Base-by-base conservation (phyloP, 2,329 filamentous ascomycete species). In the Sarocladium strictum region DNA sequence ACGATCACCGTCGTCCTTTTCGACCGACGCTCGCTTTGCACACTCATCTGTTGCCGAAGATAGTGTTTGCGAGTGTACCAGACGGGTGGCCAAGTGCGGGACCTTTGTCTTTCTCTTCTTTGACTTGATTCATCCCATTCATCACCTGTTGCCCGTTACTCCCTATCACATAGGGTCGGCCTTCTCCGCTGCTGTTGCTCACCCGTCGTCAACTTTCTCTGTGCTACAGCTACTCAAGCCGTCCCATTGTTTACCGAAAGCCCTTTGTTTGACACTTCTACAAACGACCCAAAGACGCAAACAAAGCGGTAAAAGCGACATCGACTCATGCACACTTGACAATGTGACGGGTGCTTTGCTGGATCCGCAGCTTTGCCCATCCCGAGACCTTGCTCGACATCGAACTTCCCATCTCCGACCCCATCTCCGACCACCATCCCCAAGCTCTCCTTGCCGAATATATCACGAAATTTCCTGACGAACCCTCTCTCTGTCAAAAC, bases 61-160 rank as follows among this genome's bases (percentile, higher is more conserved):
- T 26, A 51, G 47, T 33, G 47, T 51, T 5, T 51, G 47, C 47
- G 47, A 51, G 47, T 17, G 47, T 51, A 51, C 47, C 27, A 33
- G 26, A 29, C 29, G 29, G 47, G 27, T 23, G 47, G 24, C 15
- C 17, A 27, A 29, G 27, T 51, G 27, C 17, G 21, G 17, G 23
- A 27, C 17, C 27, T 9, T 17, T 27, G 11, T 51, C n/a, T 51
- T 35, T 51, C n/a, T 49, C 27, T 19, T 51, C 27, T 51, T 35
- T 33, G n/a, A 4, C 17, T 51, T 33, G 24, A 27, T 27, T 47
- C 43, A 29, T n/a, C 12, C 35, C 6, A 10, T n/a, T 29, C 17
- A 33, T 51, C n/a, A n/a, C 3, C 27, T 17, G n/a, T 14, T 17
- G 27, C 2, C 47, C 23, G 26, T 35, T 21, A 27, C 26, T 51